These are phyloP conservation scores for Karstenula rhodostoma DNA, from an alignment of 2,329 filamentous ascomycete genomes.

Conservation along the genomic window DNA sequence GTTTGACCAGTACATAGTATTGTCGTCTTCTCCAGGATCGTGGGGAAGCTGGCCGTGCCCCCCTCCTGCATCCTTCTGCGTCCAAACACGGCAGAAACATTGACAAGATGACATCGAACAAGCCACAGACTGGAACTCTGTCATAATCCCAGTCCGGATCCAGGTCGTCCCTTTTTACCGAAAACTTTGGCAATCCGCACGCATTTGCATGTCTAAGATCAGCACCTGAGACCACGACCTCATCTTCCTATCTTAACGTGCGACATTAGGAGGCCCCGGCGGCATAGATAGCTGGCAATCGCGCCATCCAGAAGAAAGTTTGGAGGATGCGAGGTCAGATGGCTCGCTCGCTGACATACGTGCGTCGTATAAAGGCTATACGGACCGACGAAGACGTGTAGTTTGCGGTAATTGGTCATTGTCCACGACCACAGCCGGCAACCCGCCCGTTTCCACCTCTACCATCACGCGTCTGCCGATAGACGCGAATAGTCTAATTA, in stretches of 20 bases:
- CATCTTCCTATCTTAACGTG: not conserved
- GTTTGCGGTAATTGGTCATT: conserved; percentile 39
- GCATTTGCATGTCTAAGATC: conserved; percentile 1
- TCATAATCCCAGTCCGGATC: not conserved
- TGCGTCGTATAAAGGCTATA: conserved; percentile 19
- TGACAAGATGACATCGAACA: not conserved
- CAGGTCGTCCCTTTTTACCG: conserved; percentile 6
- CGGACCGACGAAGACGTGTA: conserved; percentile 28
- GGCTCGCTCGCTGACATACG: conserved; percentile 26
- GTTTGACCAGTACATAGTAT: not conserved
- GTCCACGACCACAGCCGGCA: conserved; percentile 8
- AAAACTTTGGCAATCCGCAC: not conserved
- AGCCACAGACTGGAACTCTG: not conserved
- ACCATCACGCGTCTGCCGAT: not conserved
- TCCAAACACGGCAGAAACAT: not conserved
- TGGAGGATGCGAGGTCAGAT: conserved; percentile 21
- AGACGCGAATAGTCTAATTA: not conserved
- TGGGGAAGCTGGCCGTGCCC: not conserved
- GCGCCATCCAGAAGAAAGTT: not conserved
- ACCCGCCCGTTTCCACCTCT: not conserved
- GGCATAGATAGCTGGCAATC: not conserved
- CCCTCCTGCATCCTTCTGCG: not conserved
- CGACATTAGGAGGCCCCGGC: not conserved
- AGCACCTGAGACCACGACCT: not conserved
- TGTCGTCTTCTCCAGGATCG: not conserved